These are phyloP conservation scores for Alternaria triticina DNA, from an alignment of 2,329 filamentous ascomycete genomes.

Conservation along the genomic window DNA sequence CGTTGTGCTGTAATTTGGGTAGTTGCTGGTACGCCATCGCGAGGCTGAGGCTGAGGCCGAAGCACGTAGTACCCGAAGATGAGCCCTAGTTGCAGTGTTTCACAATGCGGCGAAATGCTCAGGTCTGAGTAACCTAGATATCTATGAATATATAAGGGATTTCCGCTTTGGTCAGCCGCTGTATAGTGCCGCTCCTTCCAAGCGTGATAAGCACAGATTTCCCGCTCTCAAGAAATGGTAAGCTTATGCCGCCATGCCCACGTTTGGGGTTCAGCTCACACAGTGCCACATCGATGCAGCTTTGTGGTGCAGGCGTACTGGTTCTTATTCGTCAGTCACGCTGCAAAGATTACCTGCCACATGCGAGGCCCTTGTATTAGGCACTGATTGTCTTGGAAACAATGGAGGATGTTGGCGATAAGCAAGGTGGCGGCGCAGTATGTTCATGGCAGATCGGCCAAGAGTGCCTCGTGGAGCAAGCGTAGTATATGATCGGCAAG, in stretches of 20 bases:
- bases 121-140: neutral
- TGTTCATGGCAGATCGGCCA: neutral
- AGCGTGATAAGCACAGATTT: constrained; percentile 1
- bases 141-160: neutral
- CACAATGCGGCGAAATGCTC: neutral
- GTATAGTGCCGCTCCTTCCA: neutral
- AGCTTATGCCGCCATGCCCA: neutral
- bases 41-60: neutral
- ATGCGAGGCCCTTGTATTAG: neutral
- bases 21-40: constrained; percentile 12
- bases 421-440: neutral
- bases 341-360: neutral
- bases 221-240: neutral
- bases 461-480: neutral
- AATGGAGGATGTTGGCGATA: neutral
- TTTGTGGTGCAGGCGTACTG: neutral
- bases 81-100: neutral
- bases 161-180: neutral
- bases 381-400: neutral
- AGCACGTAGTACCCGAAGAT: neutral
- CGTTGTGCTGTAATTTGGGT: constrained; percentile 3
- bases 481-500: neutral
- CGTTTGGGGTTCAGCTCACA: neutral
- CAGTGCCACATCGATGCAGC: neutral
- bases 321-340: neutral